Evolutionary conservation across 208 protist species (phyloP).

Genomic region (Sergeia podlipaevii): DNA sequence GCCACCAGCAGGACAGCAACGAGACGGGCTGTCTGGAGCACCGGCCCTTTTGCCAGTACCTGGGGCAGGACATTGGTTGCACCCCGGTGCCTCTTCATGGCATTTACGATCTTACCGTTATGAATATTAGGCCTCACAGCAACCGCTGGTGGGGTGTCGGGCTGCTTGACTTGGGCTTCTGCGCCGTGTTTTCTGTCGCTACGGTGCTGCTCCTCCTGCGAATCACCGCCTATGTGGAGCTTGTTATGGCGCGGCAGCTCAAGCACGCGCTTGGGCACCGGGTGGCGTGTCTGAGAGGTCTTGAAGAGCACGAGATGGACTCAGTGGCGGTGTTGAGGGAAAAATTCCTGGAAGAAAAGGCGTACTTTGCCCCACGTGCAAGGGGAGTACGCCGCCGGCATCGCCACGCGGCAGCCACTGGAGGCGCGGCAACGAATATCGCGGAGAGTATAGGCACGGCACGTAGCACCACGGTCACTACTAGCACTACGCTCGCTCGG

Average conservation of each 20-base stretch:
- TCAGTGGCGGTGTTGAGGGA: conserved; percentile 26
- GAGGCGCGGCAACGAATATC: background rate
- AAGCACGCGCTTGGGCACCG: conserved; percentile 64
- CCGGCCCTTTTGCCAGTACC: conserved; percentile 56
- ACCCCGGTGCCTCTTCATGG: conserved; percentile 47
- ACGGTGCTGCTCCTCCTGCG: conserved; percentile 44
- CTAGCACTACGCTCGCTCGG: background rate
- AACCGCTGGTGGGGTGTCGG: conserved; percentile 52
- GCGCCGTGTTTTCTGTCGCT: conserved; percentile 30
- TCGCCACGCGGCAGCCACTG: background rate
- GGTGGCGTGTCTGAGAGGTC: conserved; percentile 64
- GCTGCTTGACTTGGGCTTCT: conserved; percentile 64
- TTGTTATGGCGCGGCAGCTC: conserved; percentile 68
- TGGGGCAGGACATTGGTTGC: conserved; percentile 32
- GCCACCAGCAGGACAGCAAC: conserved; percentile 34
- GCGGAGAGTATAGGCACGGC: background rate
- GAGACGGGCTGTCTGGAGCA: conserved; percentile 40
- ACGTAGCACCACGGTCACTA: background rate
- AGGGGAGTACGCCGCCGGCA: background rate
- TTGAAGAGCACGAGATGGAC: conserved; percentile 28
- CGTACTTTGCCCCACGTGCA: conserved; percentile 38
- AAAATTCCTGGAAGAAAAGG: conserved; percentile 30
- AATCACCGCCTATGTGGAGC: conserved; percentile 44
- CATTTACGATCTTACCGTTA: conserved; percentile 76
- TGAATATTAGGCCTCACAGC: conserved; percentile 64